These are phyloP conservation scores for Meripilus lineatus DNA, from an alignment of 1,284 basidiomycete species.

Conservation along the genomic window DNA sequence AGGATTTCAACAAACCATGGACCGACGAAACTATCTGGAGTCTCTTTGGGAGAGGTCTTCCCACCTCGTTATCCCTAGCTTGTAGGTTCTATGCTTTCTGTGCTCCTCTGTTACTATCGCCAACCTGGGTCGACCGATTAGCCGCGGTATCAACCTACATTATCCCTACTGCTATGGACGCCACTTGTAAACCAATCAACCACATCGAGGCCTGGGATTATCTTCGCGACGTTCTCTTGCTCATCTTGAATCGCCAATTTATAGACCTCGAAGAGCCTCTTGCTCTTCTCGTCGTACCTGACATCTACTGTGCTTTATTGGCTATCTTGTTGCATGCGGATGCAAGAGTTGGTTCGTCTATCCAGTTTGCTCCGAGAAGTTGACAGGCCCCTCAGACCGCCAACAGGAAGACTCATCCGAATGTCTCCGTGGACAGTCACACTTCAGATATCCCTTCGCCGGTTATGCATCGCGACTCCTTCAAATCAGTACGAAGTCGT, in stretches of 20 bases:
- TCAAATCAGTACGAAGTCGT: too few relatives aligned
- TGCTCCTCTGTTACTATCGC: neutral
- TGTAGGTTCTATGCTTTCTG: conserved; percentile 21
- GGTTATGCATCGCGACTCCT: too few relatives aligned
- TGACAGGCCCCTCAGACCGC: too few relatives aligned
- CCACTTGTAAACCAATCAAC: conserved; percentile 30
- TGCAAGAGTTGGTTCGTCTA: conserved; percentile 29
- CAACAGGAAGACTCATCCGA: conserved; percentile 29
- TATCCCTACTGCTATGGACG: conserved; percentile 18
- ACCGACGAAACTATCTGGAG: conserved; percentile 25
- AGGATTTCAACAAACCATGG: conserved; percentile 12
- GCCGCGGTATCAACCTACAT: conserved; percentile 50
- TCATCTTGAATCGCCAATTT: conserved; percentile 40
- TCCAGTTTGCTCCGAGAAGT: too few relatives aligned
- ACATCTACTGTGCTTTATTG: conserved; percentile 44
- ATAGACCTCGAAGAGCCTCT: conserved; percentile 39
- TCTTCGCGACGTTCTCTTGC: conserved; percentile 43
- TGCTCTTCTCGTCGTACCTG: conserved; percentile 41
- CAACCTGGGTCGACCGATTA: conserved; percentile 22
- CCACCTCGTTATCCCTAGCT: conserved; percentile 29
- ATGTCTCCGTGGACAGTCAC: conserved; percentile 46
- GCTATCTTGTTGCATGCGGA: conserved; percentile 30
- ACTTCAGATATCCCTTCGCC: too few relatives aligned
- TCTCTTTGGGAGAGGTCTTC: conserved; percentile 20
- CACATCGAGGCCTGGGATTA: conserved; percentile 51